Conservation (phyloP, 2,329 filamentous ascomycete genomes). For the Blastomyces emzantsi region DNA sequence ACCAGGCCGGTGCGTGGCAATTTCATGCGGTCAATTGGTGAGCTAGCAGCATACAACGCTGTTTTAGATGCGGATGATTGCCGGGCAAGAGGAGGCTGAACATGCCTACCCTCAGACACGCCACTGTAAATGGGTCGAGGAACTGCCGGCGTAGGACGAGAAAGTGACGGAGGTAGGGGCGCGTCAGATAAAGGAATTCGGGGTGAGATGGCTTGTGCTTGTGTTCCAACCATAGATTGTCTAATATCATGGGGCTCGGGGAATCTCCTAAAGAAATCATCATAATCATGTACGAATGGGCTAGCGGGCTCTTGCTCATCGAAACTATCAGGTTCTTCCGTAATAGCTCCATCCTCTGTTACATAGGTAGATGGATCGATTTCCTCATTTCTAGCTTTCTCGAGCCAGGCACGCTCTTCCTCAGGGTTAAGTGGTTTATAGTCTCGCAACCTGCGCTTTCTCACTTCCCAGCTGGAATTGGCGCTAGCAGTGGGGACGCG, state of each 20-base stretch:
- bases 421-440: conserved; percentile 67
- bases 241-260: conserved; percentile 58
- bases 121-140: conserved; percentile 72
- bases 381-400: conserved; percentile 61
- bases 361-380: conserved; percentile 38
- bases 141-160: conserved; percentile 58
- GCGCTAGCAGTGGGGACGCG: conserved; percentile 44
- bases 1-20: conserved; percentile 62
- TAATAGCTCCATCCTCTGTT: conserved; percentile 32
- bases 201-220: conserved; percentile 24
- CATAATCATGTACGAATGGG: conserved; percentile 59
- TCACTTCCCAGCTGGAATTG: conserved; percentile 45
- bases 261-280: conserved; percentile 76
- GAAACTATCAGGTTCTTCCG: conserved; percentile 35
- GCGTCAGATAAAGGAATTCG: conserved; percentile 25
- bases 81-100: conserved; percentile 35
- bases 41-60: conserved; percentile 35
- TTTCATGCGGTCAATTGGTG: conserved; percentile 38
- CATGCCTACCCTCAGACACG: conserved; percentile 53
- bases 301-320: conserved; percentile 41
- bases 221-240: conserved; percentile 47
- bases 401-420: conserved; percentile 73
- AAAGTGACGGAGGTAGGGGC: conserved; percentile 47
- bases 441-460: conserved; percentile 49
- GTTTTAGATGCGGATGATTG: conserved; percentile 39